phyloP scores from a whole-genome alignment of 225 moss, liverwort and hornwort species.

The Rhytidiadelphus loreus region DNA sequence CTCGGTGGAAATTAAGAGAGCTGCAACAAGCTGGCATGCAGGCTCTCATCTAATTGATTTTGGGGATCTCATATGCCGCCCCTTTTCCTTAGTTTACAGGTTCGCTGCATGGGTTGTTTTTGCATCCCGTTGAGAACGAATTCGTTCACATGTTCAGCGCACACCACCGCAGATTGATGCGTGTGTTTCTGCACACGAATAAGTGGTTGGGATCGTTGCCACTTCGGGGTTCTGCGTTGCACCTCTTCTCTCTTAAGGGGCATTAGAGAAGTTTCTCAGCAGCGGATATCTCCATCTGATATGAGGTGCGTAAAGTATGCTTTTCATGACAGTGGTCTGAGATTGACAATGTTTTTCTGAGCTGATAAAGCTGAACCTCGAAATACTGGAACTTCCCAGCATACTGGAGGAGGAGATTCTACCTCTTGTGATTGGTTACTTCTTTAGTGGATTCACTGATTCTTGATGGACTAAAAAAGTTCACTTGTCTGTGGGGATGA shows the following conservation, averaged over 20 bases:
- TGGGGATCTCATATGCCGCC: background rate
- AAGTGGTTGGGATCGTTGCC: conserved; percentile 3
- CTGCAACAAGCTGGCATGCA: conserved; percentile 97
- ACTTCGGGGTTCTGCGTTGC: background rate
- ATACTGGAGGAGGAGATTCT: background rate
- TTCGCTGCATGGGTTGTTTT: conserved; percentile 11
- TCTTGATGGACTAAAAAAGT: background rate
- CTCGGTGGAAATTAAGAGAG: conserved; percentile 88
- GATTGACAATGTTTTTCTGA: background rate
- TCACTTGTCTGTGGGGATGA: background rate
- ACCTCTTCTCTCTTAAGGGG: background rate
- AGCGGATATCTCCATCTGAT: background rate
- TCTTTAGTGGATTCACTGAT: background rate
- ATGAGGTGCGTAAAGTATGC: background rate
- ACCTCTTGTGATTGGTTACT: background rate
- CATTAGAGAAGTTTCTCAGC: background rate
- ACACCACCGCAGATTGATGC: conserved; percentile 3
- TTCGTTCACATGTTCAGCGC: conserved; percentile 11
- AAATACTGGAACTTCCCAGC: background rate
- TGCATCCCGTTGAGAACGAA: conserved; percentile 13
- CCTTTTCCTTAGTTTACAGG: background rate
- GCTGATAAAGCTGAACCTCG: background rate
- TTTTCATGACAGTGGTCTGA: background rate
- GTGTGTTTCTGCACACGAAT: conserved; percentile 14
- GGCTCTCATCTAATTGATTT: conserved; percentile 64